phyloP scores from a whole-genome alignment of 345 rosid species.

The Pistacia vera region DNA sequence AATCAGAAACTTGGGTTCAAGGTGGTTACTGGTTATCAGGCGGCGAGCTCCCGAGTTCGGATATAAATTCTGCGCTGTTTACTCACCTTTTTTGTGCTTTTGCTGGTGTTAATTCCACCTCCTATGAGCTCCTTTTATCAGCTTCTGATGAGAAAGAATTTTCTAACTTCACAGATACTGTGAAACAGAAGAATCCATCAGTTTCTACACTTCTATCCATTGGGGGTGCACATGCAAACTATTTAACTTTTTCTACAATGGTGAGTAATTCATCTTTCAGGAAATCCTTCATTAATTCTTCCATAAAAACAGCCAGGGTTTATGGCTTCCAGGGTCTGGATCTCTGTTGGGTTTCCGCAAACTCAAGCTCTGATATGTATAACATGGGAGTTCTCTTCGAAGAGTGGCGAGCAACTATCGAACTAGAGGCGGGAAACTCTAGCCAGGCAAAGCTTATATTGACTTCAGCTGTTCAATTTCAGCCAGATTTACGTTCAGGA shows the following conservation, averaged over 20 bases:
- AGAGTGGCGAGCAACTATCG: slow-evolving; percentile 7
- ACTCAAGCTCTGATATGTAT: neutral
- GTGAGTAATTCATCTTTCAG: slow-evolving; percentile 14
- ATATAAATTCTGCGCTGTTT: slow-evolving; percentile 33
- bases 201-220: slow-evolving; percentile 27
- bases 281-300: slow-evolving; percentile 9
- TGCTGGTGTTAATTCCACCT: slow-evolving; percentile 26
- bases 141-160: neutral
- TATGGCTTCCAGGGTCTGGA: slow-evolving; percentile 23
- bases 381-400: neutral
- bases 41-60: slow-evolving; percentile 9
- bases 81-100: slow-evolving; percentile 38
- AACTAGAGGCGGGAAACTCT: slow-evolving; percentile 5
- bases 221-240: slow-evolving; percentile 5
- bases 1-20: too few relatives aligned
- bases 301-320: slow-evolving; percentile 20
- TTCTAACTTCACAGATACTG: neutral
- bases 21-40: too few relatives aligned
- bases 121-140: slow-evolving; percentile 16
- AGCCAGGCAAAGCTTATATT: slow-evolving; percentile 13
- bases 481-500: neutral
- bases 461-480: slow-evolving; percentile 8
- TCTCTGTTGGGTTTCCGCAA: neutral
- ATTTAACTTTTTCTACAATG: neutral
- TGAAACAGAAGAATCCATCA: slow-evolving; percentile 27